A percentile compares a stretch with the other conserved stretches of the same genome.
These are phyloP conservation scores for Pluteus cervinus DNA, from an alignment of 768 basidiomycete species.

Conservation along the genomic window DNA sequence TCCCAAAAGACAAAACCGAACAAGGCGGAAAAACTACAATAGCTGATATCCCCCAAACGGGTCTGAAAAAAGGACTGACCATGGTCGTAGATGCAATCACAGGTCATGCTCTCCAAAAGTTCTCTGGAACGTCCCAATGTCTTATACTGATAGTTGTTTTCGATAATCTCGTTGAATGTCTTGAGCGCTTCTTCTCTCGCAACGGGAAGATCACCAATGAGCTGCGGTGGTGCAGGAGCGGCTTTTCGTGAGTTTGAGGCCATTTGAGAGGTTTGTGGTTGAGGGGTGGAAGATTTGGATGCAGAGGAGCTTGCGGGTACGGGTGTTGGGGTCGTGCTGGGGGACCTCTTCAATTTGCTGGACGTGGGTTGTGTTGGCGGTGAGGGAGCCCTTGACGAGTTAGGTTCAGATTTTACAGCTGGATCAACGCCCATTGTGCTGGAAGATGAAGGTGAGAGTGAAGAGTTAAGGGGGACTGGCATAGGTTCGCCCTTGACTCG, in stretches of 20 bases:
- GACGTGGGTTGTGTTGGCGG: constrained; percentile 11
- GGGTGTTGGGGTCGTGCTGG: constrained; percentile 14
- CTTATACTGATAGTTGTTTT: constrained; percentile 85
- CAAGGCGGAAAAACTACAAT: not conserved
- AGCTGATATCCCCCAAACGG: constrained; percentile 3
- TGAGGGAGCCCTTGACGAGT: no score
- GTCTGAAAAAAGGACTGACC: constrained; percentile 50
- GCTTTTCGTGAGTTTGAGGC: constrained; percentile 27
- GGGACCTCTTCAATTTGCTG: no score
- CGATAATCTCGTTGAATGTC: constrained; percentile 67
- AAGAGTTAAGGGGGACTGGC: no score
- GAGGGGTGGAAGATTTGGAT: constrained; percentile 24
- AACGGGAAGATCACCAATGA: constrained; percentile 75
- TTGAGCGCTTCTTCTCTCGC: constrained; percentile 68
- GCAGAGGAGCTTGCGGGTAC: constrained; percentile 13
- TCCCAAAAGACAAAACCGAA: no score
- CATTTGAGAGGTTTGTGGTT: constrained; percentile 18
- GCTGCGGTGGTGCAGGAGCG: constrained; percentile 40
- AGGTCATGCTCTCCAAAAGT: constrained; percentile 88
- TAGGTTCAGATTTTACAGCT: no score
- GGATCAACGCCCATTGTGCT: no score
- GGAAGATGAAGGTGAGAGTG: no score
- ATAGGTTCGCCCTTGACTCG: no score
- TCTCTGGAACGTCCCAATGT: constrained; percentile 85
- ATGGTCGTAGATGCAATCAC: constrained; percentile 83